Evolutionary conservation across 2,329 filamentous ascomycete species (phyloP), one percentile per base, ranked within the genome.

Genomic region (Ophiognomonia clavigignenti-juglandacearum): DNA sequence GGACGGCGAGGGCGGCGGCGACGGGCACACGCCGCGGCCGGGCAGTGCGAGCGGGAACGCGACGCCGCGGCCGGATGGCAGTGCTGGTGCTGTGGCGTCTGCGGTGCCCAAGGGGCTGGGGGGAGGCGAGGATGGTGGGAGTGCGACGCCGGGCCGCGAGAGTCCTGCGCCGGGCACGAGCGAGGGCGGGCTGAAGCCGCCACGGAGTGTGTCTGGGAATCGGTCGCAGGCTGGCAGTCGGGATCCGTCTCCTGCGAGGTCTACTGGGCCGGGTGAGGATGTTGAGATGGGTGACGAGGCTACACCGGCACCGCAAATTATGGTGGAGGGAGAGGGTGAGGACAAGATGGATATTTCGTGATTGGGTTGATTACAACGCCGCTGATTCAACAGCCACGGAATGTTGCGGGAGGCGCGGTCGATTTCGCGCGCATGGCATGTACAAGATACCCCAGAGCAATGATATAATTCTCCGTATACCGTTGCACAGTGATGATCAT

Each of bases 291-390:
- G 71, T 9, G 80, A 83, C 82, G 77, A 71, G 71, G 11, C 79
- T 80, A 35, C 67, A 67, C 35, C 52, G 56, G 69, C 70, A 14
- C 72, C 73, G 27, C 66, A 63, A 52, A 74, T 77, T 43, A 70
- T 66, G 18, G 66, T 81, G 40, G 73, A 80, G 49, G 67, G 70
- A 19, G 69, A 74, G 22, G 61, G 59, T 24, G 72, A 66, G 7
- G 82, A 85, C 54, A 77, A 71, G 58, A 89, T 88, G 85, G 85
- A 88, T 69, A 87, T 69, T 56, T 74, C 67, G 11, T 67, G 49
- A 54, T 43, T 38, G 22, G 24, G 16, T 29, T 13, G 4, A 11
- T 19, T 4, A 36, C 5, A 31, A 11, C 10, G n/a, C n/a, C 29
- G 10, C n/a, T n/a, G n/a, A n/a, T n/a, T 4, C 4, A 4, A 13